Evolutionary conservation across 805 yeast genomes (phyloP).

Genomic region (Nakazawaea wickerhamii): DNA sequence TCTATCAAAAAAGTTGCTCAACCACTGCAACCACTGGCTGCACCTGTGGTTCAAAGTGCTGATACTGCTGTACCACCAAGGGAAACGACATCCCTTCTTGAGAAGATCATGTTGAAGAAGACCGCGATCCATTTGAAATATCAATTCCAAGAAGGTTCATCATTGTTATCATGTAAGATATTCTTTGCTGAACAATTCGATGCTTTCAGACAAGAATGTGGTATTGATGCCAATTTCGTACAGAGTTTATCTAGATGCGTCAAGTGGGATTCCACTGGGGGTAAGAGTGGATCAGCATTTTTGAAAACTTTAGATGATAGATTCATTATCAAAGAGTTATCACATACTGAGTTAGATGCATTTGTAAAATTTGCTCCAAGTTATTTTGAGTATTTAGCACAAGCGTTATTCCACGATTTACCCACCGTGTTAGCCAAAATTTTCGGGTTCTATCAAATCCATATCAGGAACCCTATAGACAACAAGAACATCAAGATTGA

Average conservation of each 20-base stretch:
- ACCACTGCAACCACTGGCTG: conserved; percentile 19
- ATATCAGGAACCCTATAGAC: conserved; percentile 70
- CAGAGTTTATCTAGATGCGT: conserved; percentile 91
- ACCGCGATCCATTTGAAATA: conserved; percentile 89
- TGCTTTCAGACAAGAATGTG: conserved; percentile 84
- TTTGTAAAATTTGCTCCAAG: conserved; percentile 95
- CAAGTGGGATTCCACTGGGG: conserved; percentile 95
- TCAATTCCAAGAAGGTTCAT: conserved; percentile 82
- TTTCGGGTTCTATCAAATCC: conserved; percentile 93
- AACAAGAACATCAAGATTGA: conserved; percentile 82
- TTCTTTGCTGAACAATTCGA: conserved; percentile 96
- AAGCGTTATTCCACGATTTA: conserved; percentile 88
- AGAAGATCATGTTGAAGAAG: conserved; percentile 68
- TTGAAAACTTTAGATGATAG: conserved; percentile 88
- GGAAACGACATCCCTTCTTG: conserved; percentile 34
- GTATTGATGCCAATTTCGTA: conserved; percentile 65
- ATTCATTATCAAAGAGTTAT: conserved; percentile 81
- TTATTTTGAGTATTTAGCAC: conserved; percentile 93
- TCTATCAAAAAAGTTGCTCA: conserved; percentile 8
- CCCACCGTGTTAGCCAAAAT: conserved; percentile 94
- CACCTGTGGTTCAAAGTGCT: conserved; percentile 20
- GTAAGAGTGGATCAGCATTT: conserved; percentile 93
- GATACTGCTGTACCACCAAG: conserved; percentile 17
- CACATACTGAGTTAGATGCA: conserved; percentile 85
- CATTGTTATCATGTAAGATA: conserved; percentile 84